phyloP scores from a whole-genome alignment of 306 rosid genomes.

The Gleditsia sinensis region DNA sequence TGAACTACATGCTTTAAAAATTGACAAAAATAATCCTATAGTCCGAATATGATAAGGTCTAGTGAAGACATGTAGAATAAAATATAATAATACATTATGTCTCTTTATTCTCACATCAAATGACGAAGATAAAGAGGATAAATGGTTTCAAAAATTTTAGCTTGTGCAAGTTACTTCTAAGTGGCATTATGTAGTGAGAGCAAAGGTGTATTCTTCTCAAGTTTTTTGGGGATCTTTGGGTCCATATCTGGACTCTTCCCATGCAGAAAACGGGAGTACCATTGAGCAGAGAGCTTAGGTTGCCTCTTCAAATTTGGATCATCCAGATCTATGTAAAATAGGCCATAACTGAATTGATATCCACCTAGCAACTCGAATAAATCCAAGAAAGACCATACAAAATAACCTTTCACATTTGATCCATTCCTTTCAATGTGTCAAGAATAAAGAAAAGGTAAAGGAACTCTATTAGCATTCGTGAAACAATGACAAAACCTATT shows the following conservation, averaged over 20 bases:
- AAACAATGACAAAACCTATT: not conserved
- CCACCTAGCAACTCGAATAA: not conserved
- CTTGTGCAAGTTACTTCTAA: not conserved
- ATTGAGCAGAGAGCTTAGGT: constrained; percentile 28
- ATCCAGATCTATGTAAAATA: not conserved
- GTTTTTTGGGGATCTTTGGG: not conserved
- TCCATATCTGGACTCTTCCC: not conserved
- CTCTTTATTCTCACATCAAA: not conserved
- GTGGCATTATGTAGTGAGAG: not conserved
- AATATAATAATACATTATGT: not conserved
- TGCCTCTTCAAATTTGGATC: constrained; percentile 17
- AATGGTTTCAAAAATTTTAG: not conserved
- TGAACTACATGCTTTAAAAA: too few relatives aligned
- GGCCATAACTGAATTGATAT: not conserved
- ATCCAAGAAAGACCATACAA: constrained; percentile 26
- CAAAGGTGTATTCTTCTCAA: not conserved
- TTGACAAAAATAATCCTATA: too few relatives aligned
- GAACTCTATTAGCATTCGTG: not conserved
- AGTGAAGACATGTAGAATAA: too few relatives aligned
- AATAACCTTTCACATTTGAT: constrained; percentile 18
- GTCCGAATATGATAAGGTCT: too few relatives aligned
- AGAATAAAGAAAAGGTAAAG: not conserved
- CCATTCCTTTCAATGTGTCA: constrained; percentile 20
- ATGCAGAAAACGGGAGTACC: constrained; percentile 17
- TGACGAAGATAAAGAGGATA: too few relatives aligned